Evolutionary conservation across 495 filamentous ascomycete species (phyloP).

Genomic region (Podospora comata): DNA sequence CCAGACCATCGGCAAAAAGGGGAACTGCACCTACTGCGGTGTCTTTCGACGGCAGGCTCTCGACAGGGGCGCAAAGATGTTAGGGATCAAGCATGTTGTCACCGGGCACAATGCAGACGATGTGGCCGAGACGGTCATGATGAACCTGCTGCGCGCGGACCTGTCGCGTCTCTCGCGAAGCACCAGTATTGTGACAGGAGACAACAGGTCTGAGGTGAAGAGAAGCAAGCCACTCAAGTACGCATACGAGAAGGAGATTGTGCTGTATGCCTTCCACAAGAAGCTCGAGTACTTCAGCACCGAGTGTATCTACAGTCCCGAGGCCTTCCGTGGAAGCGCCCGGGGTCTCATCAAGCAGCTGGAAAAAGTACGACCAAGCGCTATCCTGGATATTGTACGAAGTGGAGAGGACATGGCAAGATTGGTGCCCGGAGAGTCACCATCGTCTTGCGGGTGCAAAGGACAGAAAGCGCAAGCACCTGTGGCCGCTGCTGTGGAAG

Average conservation of each 20-base stretch:
- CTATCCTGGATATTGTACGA: slow-evolving; percentile 89
- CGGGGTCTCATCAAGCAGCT: slow-evolving; percentile 90
- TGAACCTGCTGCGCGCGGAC: slow-evolving; percentile 93
- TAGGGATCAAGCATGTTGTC: slow-evolving; percentile 91
- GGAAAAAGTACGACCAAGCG: slow-evolving; percentile 86
- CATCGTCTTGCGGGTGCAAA: slow-evolving; percentile 39
- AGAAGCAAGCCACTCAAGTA: slow-evolving; percentile 96
- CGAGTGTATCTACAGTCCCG: slow-evolving; percentile 96
- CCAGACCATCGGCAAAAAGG: slow-evolving; percentile 91
- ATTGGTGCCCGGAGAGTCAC: slow-evolving; percentile 63
- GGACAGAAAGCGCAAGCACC: slow-evolving; percentile 37
- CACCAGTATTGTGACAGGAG: slow-evolving; percentile 88
- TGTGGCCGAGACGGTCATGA: slow-evolving; percentile 95
- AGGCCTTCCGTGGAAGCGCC: slow-evolving; percentile 94
- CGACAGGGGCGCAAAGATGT: slow-evolving; percentile 81
- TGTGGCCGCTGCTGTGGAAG: slow-evolving; percentile 50
- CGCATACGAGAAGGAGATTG: slow-evolving; percentile 98
- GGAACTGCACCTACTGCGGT: slow-evolving; percentile 98
- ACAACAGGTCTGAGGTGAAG: slow-evolving; percentile 71
- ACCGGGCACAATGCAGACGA: slow-evolving; percentile 98
- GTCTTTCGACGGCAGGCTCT: slow-evolving; percentile 94
- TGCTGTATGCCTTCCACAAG: slow-evolving; percentile 93
- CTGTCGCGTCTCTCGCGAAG: slow-evolving; percentile 80
- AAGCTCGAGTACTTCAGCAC: slow-evolving; percentile 97
- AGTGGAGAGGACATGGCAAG: slow-evolving; percentile 95